phyloP scores from a whole-genome alignment of 1,139 yeast species.

The Magnusiomyces fungicola region DNA sequence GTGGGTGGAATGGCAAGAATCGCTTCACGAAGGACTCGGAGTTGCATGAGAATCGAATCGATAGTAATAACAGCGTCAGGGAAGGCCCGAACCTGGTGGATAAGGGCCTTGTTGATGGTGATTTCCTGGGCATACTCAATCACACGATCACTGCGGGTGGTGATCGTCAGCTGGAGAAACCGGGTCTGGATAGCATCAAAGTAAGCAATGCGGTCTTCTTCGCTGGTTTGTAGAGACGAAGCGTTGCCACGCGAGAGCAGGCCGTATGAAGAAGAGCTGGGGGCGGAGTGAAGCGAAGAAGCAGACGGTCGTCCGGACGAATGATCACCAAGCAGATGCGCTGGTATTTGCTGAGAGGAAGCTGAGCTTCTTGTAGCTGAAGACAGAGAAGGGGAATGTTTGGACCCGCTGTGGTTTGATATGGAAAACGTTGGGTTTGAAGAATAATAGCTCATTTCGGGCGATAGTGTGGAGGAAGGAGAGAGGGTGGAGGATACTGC shows the following conservation, averaged over 20 bases:
- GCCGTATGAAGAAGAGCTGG: background rate
- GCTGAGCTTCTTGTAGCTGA: no score
- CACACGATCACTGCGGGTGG: background rate
- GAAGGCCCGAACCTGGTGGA: background rate
- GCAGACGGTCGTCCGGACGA: background rate
- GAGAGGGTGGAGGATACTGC: no score
- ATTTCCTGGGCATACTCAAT: conserved; percentile 1
- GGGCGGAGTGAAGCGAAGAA: background rate
- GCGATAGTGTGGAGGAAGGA: no score
- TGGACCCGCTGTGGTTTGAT: no score
- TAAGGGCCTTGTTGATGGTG: background rate
- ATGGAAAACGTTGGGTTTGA: no score
- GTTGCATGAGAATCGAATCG: conserved; percentile 4
- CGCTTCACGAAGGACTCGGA: conserved; percentile 5
- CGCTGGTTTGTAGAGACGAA: conserved; percentile 2
- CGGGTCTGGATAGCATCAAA: background rate
- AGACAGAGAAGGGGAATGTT: no score
- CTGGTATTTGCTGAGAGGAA: background rate
- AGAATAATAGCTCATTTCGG: no score
- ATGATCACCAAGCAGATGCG: background rate
- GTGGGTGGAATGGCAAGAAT: conserved; percentile 1
- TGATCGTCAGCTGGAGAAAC: conserved; percentile 1
- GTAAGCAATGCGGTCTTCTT: background rate
- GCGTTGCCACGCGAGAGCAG: background rate
- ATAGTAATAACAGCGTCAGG: background rate